Percentiles rank a stretch among this genome's conserved stretches.
phyloP scores from a whole-genome alignment of 106 monocot species.

The Xerophyta viscosa region DNA sequence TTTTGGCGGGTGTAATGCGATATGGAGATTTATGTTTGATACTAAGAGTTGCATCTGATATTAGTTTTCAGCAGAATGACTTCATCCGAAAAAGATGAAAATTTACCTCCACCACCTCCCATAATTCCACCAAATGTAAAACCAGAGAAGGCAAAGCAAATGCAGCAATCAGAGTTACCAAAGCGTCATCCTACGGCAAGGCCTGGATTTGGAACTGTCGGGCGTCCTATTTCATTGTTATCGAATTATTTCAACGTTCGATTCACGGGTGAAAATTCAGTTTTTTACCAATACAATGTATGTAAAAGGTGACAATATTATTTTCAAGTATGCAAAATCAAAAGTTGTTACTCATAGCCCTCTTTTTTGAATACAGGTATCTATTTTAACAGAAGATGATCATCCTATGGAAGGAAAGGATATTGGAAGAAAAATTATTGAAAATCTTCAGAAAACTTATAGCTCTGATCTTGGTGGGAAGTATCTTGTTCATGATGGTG shows the following conservation, averaged over 20 bases:
- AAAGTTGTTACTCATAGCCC: too few species aligned
- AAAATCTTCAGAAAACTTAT: constrained; percentile 50
- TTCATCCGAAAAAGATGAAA: constrained; percentile 3
- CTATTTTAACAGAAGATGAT: constrained; percentile 44
- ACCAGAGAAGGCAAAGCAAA: constrained; percentile 2
- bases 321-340: too few species aligned
- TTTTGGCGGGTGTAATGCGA: too few species aligned
- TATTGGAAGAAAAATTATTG: constrained; percentile 48
- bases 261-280: constrained; percentile 13
- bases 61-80: constrained; percentile 10
- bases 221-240: constrained; percentile 21
- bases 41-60: too few species aligned
- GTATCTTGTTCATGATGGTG: constrained; percentile 71
- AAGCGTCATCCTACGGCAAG: constrained; percentile 30
- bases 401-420: constrained; percentile 39
- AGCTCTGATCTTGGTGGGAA: constrained; percentile 57
- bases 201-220: constrained; percentile 29
- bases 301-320: too few species aligned
- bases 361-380: constrained; percentile 24
- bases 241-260: constrained; percentile 42
- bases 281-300: constrained; percentile 55
- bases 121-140: constrained; percentile 1
- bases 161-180: constrained; percentile 1
- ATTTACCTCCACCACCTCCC: constrained; percentile 9
- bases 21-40: too few species aligned